phyloP scores from a whole-genome alignment of 257 asterid genomes.

The Leptodermis oblonga region DNA sequence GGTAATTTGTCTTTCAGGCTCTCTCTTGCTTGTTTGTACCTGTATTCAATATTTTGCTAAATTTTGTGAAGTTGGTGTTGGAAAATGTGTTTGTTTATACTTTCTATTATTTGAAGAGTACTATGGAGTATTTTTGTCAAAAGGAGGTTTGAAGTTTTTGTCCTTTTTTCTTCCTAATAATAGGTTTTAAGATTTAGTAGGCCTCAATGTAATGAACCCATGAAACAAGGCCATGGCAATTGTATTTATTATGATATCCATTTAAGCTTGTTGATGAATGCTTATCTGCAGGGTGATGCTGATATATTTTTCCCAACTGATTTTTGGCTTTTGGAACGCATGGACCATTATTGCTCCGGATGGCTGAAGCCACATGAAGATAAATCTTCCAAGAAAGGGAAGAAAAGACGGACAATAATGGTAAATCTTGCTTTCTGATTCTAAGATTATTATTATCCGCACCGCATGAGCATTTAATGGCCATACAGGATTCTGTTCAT shows the following conservation, averaged over 20 bases:
- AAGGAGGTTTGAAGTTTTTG: too few relatives aligned
- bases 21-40: neutral
- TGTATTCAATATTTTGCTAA: neutral
- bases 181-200: neutral
- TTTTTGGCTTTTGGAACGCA: conserved; percentile 77
- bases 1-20: conserved; percentile 35
- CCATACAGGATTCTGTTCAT: neutral
- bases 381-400: conserved; percentile 55
- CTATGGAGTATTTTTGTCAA: neutral
- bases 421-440: conserved; percentile 40
- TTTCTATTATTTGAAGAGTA: neutral
- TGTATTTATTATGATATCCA: neutral
- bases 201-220: neutral
- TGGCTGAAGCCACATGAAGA: conserved; percentile 50
- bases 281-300: conserved; percentile 77
- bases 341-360: conserved; percentile 91
- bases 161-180: too few relatives aligned
- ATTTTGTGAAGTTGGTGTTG: neutral
- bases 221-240: conserved; percentile 2
- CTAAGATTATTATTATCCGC: neutral
- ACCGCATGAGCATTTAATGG: neutral
- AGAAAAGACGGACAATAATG: conserved; percentile 77
- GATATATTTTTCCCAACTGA: conserved; percentile 98
- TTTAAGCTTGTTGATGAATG: neutral
- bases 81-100: neutral